These are phyloP conservation scores for Chloropicon primus DNA, from an alignment of 139 green algal genomes.

Conservation along the genomic window DNA sequence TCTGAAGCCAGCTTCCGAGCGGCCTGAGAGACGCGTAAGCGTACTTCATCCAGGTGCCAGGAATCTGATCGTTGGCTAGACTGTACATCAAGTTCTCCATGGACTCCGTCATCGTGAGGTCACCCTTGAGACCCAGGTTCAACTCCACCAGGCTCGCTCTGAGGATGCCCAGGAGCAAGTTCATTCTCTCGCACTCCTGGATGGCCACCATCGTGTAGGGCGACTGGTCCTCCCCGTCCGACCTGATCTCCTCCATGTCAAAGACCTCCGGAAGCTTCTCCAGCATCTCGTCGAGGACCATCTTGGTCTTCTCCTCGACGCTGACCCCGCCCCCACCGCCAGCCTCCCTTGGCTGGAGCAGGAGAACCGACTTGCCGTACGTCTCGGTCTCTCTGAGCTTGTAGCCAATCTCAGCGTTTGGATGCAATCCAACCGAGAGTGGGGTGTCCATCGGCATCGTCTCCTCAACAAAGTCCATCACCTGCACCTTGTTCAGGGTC, in stretches of 20 bases:
- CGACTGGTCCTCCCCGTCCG: slow-evolving; percentile 49
- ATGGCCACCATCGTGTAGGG: slow-evolving; percentile 85
- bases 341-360: slow-evolving; percentile 53
- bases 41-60: slow-evolving; percentile 51
- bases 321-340: slow-evolving; percentile 44
- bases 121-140: slow-evolving; percentile 77
- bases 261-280: slow-evolving; percentile 64
- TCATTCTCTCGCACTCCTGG: slow-evolving; percentile 72
- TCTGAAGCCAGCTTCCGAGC: slow-evolving; percentile 48
- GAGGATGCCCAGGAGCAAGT: slow-evolving; percentile 67
- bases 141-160: slow-evolving; percentile 67
- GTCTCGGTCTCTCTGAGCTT: slow-evolving; percentile 67
- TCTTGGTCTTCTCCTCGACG: slow-evolving; percentile 69
- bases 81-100: slow-evolving; percentile 70
- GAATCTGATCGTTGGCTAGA: slow-evolving; percentile 51
- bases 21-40: slow-evolving; percentile 22
- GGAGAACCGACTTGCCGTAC: slow-evolving; percentile 41
- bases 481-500: slow-evolving; percentile 48
- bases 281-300: slow-evolving; percentile 67
- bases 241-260: slow-evolving; percentile 73
- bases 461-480: slow-evolving; percentile 64
- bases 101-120: slow-evolving; percentile 77
- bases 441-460: slow-evolving; percentile 64
- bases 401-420: slow-evolving; percentile 86
- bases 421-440: slow-evolving; percentile 71